Conservation (phyloP, 1,284 basidiomycete genomes). For the Ganoderma multipileum region DNA sequence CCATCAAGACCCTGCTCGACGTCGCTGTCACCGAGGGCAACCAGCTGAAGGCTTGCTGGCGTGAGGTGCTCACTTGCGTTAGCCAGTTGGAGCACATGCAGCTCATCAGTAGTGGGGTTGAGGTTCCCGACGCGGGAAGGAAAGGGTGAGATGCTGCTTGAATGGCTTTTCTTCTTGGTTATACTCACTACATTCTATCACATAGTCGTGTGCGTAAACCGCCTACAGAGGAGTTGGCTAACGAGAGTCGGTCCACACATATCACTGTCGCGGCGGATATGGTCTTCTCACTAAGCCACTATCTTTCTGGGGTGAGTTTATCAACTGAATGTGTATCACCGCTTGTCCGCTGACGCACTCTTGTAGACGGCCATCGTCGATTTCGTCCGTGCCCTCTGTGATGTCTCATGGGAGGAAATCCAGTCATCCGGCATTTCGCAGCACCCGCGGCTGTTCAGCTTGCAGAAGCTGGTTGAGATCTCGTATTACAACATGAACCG, state of each 20-base stretch:
- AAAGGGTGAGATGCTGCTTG: slow-evolving; percentile 67
- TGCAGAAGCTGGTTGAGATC: slow-evolving; percentile 99
- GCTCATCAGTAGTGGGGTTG: slow-evolving; percentile 87
- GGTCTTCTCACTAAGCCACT: slow-evolving; percentile 97
- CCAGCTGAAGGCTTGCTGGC: slow-evolving; percentile 94
- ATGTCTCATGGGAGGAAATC: slow-evolving; percentile 99
- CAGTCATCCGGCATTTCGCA: slow-evolving; percentile 95
- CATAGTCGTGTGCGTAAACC: slow-evolving; percentile 65
- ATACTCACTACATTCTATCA: neutral
- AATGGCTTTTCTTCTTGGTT: neutral
- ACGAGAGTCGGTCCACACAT: slow-evolving; percentile 96
- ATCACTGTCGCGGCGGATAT: slow-evolving; percentile 99
- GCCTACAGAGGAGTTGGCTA: slow-evolving; percentile 93
- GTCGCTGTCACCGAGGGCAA: slow-evolving; percentile 95
- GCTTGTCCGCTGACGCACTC: slow-evolving; percentile 14
- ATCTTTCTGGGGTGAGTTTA: slow-evolving; percentile 85
- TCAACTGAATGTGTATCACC: slow-evolving; percentile 13
- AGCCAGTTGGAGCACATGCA: slow-evolving; percentile 98
- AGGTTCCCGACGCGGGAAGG: slow-evolving; percentile 79
- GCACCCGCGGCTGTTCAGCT: slow-evolving; percentile 94
- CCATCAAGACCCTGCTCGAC: slow-evolving; percentile 93
- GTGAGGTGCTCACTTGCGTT: slow-evolving; percentile 93
- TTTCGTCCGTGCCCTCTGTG: slow-evolving; percentile 95
- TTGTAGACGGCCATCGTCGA: slow-evolving; percentile 94
- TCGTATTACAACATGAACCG: slow-evolving; percentile 99